Evolutionary conservation across 2,329 filamentous ascomycete species (phyloP).

Genomic region (Ophiocordyceps camponoti-rufipedis): DNA sequence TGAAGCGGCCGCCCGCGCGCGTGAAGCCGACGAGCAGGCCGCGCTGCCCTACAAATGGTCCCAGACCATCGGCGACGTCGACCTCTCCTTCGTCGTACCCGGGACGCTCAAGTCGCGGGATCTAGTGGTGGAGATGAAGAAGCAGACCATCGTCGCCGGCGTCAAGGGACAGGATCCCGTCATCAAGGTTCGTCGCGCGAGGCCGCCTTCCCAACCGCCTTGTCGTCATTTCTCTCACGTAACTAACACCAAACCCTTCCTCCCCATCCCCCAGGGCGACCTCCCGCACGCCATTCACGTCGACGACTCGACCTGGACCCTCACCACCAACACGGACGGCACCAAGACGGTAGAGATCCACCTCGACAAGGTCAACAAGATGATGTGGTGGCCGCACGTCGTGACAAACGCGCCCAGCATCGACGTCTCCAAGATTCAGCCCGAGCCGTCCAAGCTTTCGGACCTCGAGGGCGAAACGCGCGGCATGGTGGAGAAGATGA

Average conservation of each 20-base stretch:
- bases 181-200: slow-evolving; percentile 43
- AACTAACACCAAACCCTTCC: too few species aligned
- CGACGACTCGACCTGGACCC: slow-evolving; percentile 91
- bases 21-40: slow-evolving; percentile 75
- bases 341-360: slow-evolving; percentile 56
- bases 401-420: slow-evolving; percentile 75
- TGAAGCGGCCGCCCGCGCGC: slow-evolving; percentile 40
- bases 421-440: slow-evolving; percentile 86
- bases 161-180: slow-evolving; percentile 80
- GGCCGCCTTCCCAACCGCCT: too few species aligned
- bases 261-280: slow-evolving; percentile 43
- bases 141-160: slow-evolving; percentile 56
- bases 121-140: slow-evolving; percentile 66
- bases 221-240: background rate
- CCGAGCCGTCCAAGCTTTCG: slow-evolving; percentile 77
- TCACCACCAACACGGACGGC: slow-evolving; percentile 54
- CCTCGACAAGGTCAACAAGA: slow-evolving; percentile 89
- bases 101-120: slow-evolving; percentile 73
- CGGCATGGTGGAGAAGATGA: slow-evolving; percentile 99
- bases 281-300: slow-evolving; percentile 62
- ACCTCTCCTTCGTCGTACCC: slow-evolving; percentile 61
- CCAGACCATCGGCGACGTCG: slow-evolving; percentile 78
- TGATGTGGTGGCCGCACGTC: slow-evolving; percentile 97
- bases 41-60: slow-evolving; percentile 93
- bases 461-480: slow-evolving; percentile 91